Evolutionary conservation across 1,284 basidiomycete species (phyloP).

Genomic region (Pterulicium gracile): DNA sequence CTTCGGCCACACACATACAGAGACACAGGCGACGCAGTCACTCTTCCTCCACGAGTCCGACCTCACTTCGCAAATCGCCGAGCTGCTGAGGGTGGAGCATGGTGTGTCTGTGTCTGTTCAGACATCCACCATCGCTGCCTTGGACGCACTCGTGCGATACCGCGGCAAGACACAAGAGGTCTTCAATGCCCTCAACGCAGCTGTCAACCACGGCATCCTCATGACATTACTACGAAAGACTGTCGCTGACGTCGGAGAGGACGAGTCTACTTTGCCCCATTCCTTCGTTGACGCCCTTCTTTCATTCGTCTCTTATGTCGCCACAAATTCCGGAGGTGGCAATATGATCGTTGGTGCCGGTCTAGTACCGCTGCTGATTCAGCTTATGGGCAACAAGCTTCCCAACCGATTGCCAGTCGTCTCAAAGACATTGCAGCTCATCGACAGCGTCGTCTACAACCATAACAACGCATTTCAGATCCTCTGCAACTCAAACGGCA

Average conservation of each 20-base stretch:
- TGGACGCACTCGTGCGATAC: conserved; percentile 87
- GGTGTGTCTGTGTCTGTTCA: conserved; percentile 62
- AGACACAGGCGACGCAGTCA: conserved; percentile 68
- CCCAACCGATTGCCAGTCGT: conserved; percentile 60
- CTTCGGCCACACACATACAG: conserved; percentile 76
- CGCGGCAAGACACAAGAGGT: conserved; percentile 80
- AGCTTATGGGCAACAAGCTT: conserved; percentile 73
- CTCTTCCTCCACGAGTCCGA: conserved; percentile 95
- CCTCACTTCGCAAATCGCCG: conserved; percentile 79
- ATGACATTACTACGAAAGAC: conserved; percentile 82
- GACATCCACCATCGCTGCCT: conserved; percentile 75
- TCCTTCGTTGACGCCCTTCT: conserved; percentile 83
- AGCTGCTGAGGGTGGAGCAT: conserved; percentile 75
- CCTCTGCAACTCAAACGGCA: conserved; percentile 79
- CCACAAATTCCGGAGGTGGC: conserved; percentile 75
- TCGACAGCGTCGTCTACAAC: conserved; percentile 89
- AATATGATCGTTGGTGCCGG: conserved; percentile 98
- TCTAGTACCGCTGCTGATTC: conserved; percentile 80
- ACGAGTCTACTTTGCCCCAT: conserved; percentile 58
- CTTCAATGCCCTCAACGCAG: conserved; percentile 84
- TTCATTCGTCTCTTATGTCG: conserved; percentile 81
- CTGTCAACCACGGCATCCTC: conserved; percentile 91
- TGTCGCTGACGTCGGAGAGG: conserved; percentile 56
- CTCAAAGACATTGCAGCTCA: conserved; percentile 83
- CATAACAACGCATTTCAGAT: conserved; percentile 82